Base-by-base conservation (phyloP, 306 rosid species). In the Quercus engelmannii region DNA sequence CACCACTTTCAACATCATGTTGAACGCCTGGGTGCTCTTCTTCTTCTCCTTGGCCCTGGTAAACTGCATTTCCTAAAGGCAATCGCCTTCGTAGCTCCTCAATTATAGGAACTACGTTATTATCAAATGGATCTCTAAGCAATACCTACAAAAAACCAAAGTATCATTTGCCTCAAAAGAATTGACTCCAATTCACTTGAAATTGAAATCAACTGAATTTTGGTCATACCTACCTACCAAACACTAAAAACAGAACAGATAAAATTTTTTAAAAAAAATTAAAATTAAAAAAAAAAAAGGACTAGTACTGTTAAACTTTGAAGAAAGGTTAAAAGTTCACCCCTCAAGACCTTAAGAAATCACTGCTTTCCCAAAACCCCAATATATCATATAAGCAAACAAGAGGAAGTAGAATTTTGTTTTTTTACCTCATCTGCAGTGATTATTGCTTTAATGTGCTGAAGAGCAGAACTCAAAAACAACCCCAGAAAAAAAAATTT, bases 401-500 rank as follows among this genome's bases (percentile, higher is more conserved):
- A 15, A 71, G 20, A 17, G 18, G n/a, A 8, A 41, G 46, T 41
- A 41, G 11, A 41, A 8, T 41, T 41, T 41, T 41, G 46, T 7
- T 38, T 38, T 8, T 41, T 43, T 52, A 89, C 97, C 91, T 92
- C 96, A 35, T 91, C 89, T 6, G 96, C 96, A 6, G 97, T 92
- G 84, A 92, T 88, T 31, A 91, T 88, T 74, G 97, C 97, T 85
- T 92, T 91, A 51, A 92, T 92, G 81, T 92, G 97, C 97, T 92
- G 91, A 68, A 86, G 79, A 59, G 75, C 70, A 54, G 56, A 65
- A 61, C 26, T 72, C 63, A 35, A 75, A 74, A 62, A 12, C n/a
- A 79, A 19, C 17, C 30, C 49, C 55, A 26, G 68, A 67, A 67
- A 20, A 75, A 59, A 67, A 18, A 64, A 69, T 6, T 41, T 41